phyloP scores from a whole-genome alignment of 202 grass and related monocot species.

The Carex arenaria region DNA sequence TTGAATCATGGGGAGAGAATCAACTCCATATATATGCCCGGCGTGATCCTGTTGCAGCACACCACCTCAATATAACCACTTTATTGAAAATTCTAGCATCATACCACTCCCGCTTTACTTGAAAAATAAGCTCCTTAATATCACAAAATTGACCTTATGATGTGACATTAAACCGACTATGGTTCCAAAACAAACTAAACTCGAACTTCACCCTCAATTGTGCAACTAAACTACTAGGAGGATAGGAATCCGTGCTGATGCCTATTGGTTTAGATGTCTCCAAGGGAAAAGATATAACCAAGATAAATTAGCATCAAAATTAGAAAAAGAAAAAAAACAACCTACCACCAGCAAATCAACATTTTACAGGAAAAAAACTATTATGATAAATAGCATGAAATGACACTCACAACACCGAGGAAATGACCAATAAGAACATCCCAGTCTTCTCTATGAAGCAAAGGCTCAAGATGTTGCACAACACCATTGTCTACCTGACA shows the following conservation, averaged over 20 bases:
- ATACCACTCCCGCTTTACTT: background rate
- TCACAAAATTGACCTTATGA: background rate
- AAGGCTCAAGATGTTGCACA: conserved; percentile 76
- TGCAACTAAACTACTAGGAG: background rate
- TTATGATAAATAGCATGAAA: conserved; percentile 2
- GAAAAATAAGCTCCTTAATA: background rate
- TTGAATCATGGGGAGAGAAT: conserved; percentile 73
- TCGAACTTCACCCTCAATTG: conserved; percentile 1
- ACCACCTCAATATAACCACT: conserved; percentile 1
- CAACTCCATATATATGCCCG: conserved; percentile 92
- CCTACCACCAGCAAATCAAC: background rate
- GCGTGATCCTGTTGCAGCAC: conserved; percentile 39
- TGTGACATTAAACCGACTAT: background rate
- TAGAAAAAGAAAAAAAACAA: background rate
- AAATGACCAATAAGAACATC: conserved; percentile 97
- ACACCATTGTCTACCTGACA: conserved; percentile 91
- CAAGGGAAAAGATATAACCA: conserved; percentile 9
- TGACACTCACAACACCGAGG: conserved; percentile 88
- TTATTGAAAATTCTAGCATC: background rate
- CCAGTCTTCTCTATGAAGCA: conserved; percentile 74
- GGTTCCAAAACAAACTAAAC: background rate
- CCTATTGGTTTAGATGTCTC: conserved; percentile 14
- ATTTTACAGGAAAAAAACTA: background rate
- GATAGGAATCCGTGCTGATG: background rate
- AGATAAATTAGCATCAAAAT: conserved; percentile 1